These are phyloP conservation scores for Cladosporium halotolerans DNA, from an alignment of 2,329 filamentous ascomycete species.

Conservation along the genomic window DNA sequence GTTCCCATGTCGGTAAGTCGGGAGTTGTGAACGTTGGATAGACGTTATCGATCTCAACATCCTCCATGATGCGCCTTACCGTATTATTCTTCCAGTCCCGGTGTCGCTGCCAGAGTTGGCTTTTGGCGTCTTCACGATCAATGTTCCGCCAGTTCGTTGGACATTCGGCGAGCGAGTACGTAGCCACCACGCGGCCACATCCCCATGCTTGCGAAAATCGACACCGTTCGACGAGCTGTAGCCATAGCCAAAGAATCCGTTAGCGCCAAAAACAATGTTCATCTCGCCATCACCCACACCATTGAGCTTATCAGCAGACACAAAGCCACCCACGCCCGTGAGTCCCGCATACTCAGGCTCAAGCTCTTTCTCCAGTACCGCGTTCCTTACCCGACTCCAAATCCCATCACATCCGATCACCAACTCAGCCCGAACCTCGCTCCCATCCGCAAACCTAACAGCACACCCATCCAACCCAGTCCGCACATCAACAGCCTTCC, in stretches of 20 bases:
- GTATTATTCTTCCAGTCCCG: conserved; percentile 41
- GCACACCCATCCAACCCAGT: background rate
- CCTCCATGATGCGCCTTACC: conserved; percentile 29
- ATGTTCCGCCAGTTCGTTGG: conserved; percentile 11
- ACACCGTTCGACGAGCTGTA: conserved; percentile 19
- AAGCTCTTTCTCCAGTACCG: conserved; percentile 31
- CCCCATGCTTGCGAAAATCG: conserved; percentile 20
- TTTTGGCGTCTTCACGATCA: conserved; percentile 20
- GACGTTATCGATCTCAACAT: conserved; percentile 36
- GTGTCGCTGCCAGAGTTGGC: conserved; percentile 38
- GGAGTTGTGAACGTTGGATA: conserved; percentile 47
- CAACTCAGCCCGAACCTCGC: background rate
- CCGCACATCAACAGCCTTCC: conserved; percentile 12
- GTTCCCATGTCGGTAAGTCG: conserved; percentile 42
- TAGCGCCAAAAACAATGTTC: conserved; percentile 41
- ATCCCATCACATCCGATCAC: conserved; percentile 19
- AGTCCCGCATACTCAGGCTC: conserved; percentile 34
- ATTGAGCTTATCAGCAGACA: conserved; percentile 31
- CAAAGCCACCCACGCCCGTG: conserved; percentile 43
- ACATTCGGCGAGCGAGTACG: conserved; percentile 9
- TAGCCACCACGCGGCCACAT: conserved; percentile 13
- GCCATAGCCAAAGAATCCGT: conserved; percentile 48
- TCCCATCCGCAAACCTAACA: conserved; percentile 12
- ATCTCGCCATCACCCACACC: conserved; percentile 30
- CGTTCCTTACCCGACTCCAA: conserved; percentile 18